These are phyloP conservation scores for Carex myosuroides DNA, from an alignment of 176 grass and related monocot genomes.

Conservation along the genomic window DNA sequence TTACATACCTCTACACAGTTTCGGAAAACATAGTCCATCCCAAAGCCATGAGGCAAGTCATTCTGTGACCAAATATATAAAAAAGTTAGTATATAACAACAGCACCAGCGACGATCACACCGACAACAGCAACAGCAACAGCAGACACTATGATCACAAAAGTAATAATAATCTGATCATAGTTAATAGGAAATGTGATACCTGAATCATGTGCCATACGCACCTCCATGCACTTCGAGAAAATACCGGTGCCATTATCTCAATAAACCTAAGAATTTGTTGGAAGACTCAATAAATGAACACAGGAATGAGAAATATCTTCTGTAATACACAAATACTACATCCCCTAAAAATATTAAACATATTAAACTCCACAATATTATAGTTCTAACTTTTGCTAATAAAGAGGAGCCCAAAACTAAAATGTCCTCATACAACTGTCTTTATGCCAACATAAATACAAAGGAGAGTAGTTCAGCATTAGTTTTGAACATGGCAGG, in stretches of 20 bases:
- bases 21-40: conserved; percentile 30
- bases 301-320: neutral
- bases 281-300: neutral
- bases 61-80: conserved; percentile 21
- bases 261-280: conserved; percentile 16
- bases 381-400: neutral
- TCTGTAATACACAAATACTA: neutral
- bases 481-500: neutral
- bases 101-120: neutral
- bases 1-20: conserved; percentile 32
- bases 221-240: conserved; percentile 31
- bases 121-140: neutral
- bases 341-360: neutral
- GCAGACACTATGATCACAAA: neutral
- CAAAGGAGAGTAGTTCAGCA: neutral
- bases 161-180: neutral
- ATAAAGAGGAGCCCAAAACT: neutral
- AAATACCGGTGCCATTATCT: conserved; percentile 30
- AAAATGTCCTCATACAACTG: neutral
- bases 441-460: neutral
- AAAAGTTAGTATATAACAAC: neutral
- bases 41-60: conserved; percentile 43
- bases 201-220: conserved; percentile 43
- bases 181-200: neutral
- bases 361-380: neutral